Evolutionary conservation across 2,329 filamentous ascomycete species (phyloP).

Genomic region (Colletotrichum gigasporum): DNA sequence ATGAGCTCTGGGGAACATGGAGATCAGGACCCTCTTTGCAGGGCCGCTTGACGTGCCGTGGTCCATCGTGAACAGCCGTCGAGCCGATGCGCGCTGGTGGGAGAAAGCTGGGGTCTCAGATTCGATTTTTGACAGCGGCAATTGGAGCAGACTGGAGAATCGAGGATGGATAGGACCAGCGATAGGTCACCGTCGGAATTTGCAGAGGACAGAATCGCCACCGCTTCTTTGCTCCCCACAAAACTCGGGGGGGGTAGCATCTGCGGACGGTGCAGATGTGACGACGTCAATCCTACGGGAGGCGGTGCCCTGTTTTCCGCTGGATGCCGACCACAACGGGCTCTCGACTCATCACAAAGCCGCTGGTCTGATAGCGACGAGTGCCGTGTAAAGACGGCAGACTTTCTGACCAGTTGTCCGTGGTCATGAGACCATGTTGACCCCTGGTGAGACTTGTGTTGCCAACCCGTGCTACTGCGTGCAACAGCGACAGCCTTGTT

Average conservation of each 20-base stretch:
- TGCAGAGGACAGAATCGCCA: conserved; percentile 12
- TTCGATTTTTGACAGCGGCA: not conserved
- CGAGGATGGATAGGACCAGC: not conserved
- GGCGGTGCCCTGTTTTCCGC: conserved; percentile 8
- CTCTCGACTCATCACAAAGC: not conserved
- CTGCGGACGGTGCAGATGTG: conserved; percentile 6
- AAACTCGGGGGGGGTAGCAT: conserved; percentile 7
- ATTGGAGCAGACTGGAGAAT: not conserved
- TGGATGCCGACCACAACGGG: not conserved
- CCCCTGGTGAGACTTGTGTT: conserved; percentile 11
- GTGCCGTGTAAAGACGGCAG: conserved; percentile 16
- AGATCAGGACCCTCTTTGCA: not conserved
- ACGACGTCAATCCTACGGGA: conserved; percentile 10
- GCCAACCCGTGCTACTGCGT: not conserved
- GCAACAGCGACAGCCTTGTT: conserved; percentile 1
- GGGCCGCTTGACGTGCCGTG: not conserved
- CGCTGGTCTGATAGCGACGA: conserved; percentile 1
- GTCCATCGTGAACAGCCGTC: not conserved
- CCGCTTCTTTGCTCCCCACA: conserved; percentile 16
- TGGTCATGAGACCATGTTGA: conserved; percentile 25
- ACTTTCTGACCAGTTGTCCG: conserved; percentile 3
- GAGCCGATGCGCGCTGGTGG: not conserved
- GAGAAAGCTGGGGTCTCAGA: not conserved
- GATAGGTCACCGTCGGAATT: not conserved
- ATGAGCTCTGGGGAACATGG: not conserved